phyloP scores from a whole-genome alignment of 768 basidiomycete species.

The Mycena metata region DNA sequence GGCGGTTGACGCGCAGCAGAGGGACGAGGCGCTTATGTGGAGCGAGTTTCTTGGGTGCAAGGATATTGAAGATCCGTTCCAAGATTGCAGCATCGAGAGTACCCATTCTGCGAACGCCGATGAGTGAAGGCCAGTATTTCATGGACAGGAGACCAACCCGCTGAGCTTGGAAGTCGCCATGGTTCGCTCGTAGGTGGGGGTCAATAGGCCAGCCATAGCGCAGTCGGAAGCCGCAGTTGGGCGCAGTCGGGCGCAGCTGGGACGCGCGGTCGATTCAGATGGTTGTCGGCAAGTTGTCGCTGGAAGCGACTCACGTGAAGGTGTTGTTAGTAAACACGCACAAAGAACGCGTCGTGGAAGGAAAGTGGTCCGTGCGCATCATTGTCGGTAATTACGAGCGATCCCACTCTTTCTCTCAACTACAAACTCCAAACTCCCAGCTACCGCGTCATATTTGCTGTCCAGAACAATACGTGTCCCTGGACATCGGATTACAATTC shows the following conservation, averaged over 20 bases:
- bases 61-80: slow-evolving; percentile 21
- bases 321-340: neutral
- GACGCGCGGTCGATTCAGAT: neutral
- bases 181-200: neutral
- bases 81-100: slow-evolving; percentile 23
- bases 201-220: neutral
- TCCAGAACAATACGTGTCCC: no score
- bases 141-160: slow-evolving; percentile 3
- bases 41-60: slow-evolving; percentile 32
- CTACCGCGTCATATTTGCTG: no score
- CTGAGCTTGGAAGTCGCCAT: slow-evolving; percentile 13
- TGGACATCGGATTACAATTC: no score
- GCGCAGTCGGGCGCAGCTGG: slow-evolving; percentile 3
- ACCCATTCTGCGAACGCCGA: neutral
- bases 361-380: no score
- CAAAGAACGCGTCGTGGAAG: slow-evolving; percentile 10
- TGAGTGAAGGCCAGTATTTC: neutral
- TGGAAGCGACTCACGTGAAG: slow-evolving; percentile 1
- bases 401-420: no score
- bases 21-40: slow-evolving; percentile 32
- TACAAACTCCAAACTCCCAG: no score
- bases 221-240: slow-evolving; percentile 14
- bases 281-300: neutral
- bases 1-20: slow-evolving; percentile 30
- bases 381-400: no score